These are phyloP conservation scores for Aureobasidium leucospermi DNA, from an alignment of 2,329 filamentous ascomycete genomes.

Conservation along the genomic window DNA sequence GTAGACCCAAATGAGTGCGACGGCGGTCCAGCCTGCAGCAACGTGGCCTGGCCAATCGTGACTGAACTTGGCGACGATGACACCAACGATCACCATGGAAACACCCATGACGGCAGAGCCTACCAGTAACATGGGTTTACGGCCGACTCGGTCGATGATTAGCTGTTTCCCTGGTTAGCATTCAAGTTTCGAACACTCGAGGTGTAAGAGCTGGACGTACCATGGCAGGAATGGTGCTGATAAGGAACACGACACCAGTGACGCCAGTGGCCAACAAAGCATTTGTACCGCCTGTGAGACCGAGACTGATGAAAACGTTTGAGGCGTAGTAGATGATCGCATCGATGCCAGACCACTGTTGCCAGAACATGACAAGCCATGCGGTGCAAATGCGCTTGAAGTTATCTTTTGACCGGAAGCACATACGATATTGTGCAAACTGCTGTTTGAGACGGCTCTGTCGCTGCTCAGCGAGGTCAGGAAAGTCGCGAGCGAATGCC, in stretches of 20 bases:
- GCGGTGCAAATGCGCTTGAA: slow-evolving; percentile 59
- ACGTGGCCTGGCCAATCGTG: slow-evolving; percentile 45
- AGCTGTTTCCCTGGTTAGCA: slow-evolving; percentile 31
- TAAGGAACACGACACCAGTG: slow-evolving; percentile 63
- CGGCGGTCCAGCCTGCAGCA: slow-evolving; percentile 63
- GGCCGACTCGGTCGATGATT: slow-evolving; percentile 58
- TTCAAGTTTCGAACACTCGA: slow-evolving; percentile 44
- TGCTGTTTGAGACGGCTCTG: slow-evolving; percentile 45
- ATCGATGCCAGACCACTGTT: slow-evolving; percentile 47
- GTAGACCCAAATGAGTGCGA: slow-evolving; percentile 63
- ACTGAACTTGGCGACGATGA: slow-evolving; percentile 2
- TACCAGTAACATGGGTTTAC: slow-evolving; percentile 49
- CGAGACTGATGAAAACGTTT: slow-evolving; percentile 41
- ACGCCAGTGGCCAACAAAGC: slow-evolving; percentile 63
- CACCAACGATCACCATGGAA: slow-evolving; percentile 41
- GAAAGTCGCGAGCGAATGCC: slow-evolving; percentile 50
- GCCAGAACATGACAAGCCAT: slow-evolving; percentile 37
- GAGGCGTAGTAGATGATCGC: slow-evolving; percentile 43
- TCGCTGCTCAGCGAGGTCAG: slow-evolving; percentile 50
- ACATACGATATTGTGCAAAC: slow-evolving; percentile 43
- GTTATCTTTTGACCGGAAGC: slow-evolving; percentile 54
- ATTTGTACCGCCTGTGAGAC: slow-evolving; percentile 38
- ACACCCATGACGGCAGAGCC: slow-evolving; percentile 19
- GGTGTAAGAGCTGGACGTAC: slow-evolving; percentile 38
- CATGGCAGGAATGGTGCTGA: slow-evolving; percentile 60